Percentiles rank a stretch among this genome's conserved stretches.
phyloP scores from a whole-genome alignment of 2,329 filamentous ascomycete species.

The Xylaria sp. region DNA sequence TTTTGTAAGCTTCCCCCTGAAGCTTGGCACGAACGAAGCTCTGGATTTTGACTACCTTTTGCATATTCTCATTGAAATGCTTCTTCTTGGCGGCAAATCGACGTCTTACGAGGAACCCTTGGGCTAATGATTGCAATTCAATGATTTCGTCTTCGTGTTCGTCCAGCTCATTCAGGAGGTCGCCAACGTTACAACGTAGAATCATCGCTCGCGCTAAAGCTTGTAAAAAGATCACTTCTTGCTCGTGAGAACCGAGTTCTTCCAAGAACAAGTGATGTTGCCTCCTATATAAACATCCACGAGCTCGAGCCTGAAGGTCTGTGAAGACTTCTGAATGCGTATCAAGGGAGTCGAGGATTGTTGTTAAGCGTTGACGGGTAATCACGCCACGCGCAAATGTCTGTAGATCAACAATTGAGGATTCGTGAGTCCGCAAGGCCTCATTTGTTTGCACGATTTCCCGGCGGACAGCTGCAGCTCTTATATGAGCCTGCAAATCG shows the following conservation, averaged over 20 bases:
- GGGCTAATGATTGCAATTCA: constrained; percentile 78
- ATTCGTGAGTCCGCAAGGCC: constrained; percentile 55
- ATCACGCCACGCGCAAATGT: constrained; percentile 70
- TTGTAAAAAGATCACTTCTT: constrained; percentile 77
- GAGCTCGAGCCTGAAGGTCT: constrained; percentile 73
- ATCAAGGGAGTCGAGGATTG: constrained; percentile 66
- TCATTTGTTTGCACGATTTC: constrained; percentile 61
- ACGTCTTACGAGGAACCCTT: constrained; percentile 78
- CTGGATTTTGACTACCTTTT: constrained; percentile 98
- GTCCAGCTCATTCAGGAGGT: constrained; percentile 80
- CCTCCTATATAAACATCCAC: constrained; percentile 73
- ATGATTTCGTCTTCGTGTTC: constrained; percentile 82
- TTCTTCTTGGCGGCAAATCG: constrained; percentile 86
- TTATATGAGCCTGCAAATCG: constrained; percentile 57
- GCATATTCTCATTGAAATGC: constrained; percentile 96
- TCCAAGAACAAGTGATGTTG: constrained; percentile 72
- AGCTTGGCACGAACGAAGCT: constrained; percentile 95
- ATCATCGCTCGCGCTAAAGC: constrained; percentile 82
- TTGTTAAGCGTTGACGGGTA: constrained; percentile 61
- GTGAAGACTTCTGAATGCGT: constrained; percentile 67
- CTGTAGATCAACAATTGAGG: constrained; percentile 64
- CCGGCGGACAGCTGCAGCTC: constrained; percentile 66
- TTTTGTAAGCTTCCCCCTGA: constrained; percentile 98
- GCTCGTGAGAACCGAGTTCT: constrained; percentile 74
- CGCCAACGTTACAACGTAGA: constrained; percentile 77